Evolutionary conservation across 805 yeast genomes (phyloP).

Genomic region (Clavispora vitiphila): DNA sequence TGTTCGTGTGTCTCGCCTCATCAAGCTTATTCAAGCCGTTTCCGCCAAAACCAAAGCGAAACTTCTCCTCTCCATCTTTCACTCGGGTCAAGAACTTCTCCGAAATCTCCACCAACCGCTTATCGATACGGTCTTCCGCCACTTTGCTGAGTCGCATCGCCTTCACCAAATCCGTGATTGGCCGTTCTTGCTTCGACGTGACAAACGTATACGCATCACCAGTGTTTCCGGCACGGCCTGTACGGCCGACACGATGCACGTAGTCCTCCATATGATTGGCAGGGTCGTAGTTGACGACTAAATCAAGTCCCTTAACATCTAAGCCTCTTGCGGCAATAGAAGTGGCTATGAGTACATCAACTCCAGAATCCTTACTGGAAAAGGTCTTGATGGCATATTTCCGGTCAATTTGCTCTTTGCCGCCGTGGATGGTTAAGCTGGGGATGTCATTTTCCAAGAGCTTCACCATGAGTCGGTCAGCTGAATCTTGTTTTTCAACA

Average conservation of each 20-base stretch:
- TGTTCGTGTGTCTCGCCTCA: slow-evolving; percentile 48
- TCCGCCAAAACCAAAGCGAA: slow-evolving; percentile 85
- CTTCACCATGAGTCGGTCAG: slow-evolving; percentile 63
- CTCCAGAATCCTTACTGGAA: slow-evolving; percentile 44
- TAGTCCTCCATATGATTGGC: slow-evolving; percentile 73
- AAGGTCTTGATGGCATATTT: slow-evolving; percentile 70
- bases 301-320: slow-evolving; percentile 79
- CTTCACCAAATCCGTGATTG: slow-evolving; percentile 63
- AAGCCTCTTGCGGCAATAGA: slow-evolving; percentile 94
- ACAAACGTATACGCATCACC: slow-evolving; percentile 64
- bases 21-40: slow-evolving; percentile 81
- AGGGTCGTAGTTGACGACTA: slow-evolving; percentile 69
- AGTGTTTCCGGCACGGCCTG: slow-evolving; percentile 82
- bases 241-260: slow-evolving; percentile 92
- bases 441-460: slow-evolving; percentile 50
- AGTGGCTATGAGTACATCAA: slow-evolving; percentile 76
- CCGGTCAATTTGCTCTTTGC: slow-evolving; percentile 81
- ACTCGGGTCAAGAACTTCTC: slow-evolving; percentile 53
- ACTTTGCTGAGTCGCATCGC: slow-evolving; percentile 58
- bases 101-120: slow-evolving; percentile 46
- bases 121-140: slow-evolving; percentile 42
- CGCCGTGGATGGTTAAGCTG: slow-evolving; percentile 81
- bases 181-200: slow-evolving; percentile 53
- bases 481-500: slow-evolving; percentile 82
- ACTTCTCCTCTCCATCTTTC: slow-evolving; percentile 58